Evolutionary conservation across 257 asterid species (phyloP).

Genomic region (Lithospermum erythrorhizon): DNA sequence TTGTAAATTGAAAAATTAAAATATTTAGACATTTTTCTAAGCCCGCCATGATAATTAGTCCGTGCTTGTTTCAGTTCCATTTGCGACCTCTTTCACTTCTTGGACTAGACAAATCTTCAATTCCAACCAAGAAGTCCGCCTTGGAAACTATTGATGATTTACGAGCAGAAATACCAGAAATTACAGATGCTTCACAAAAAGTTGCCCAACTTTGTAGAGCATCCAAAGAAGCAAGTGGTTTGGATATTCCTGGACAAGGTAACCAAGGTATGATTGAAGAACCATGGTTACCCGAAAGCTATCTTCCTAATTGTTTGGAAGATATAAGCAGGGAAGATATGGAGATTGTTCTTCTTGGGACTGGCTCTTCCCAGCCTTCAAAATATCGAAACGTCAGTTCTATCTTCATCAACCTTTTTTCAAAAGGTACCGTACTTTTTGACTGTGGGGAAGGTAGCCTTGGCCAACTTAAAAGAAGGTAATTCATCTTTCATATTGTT

Average conservation of each 20-base stretch:
- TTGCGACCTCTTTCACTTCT: slow-evolving; percentile 78
- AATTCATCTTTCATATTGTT: not conserved
- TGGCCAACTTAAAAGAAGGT: slow-evolving; percentile 96
- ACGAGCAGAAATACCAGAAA: slow-evolving; percentile 70
- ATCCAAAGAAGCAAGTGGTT: slow-evolving; percentile 11
- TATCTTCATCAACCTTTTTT: slow-evolving; percentile 73
- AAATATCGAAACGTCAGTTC: slow-evolving; percentile 92
- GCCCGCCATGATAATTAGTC: no score
- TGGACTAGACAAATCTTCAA: slow-evolving; percentile 63
- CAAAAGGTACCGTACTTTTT: slow-evolving; percentile 65
- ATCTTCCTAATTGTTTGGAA: slow-evolving; percentile 72
- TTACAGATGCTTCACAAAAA: slow-evolving; percentile 45
- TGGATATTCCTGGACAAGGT: slow-evolving; percentile 7
- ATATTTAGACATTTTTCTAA: not conserved
- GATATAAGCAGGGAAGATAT: slow-evolving; percentile 58
- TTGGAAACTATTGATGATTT: slow-evolving; percentile 55
- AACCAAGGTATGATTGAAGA: slow-evolving; percentile 36
- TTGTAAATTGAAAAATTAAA: no score
- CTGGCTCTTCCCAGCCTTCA: slow-evolving; percentile 99
- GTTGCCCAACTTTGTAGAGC: slow-evolving; percentile 31
- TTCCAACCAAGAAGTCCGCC: slow-evolving; percentile 46
- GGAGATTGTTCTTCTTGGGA: slow-evolving; percentile 96
- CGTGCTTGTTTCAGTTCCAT: slow-evolving; percentile 38
- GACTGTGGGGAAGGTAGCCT: slow-evolving; percentile 97
- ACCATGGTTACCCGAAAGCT: slow-evolving; percentile 53